Percentiles rank a stretch among this genome's conserved stretches.
Evolutionary conservation across 2,329 filamentous ascomycete species (phyloP).

Genomic region (Xylaria sp.): DNA sequence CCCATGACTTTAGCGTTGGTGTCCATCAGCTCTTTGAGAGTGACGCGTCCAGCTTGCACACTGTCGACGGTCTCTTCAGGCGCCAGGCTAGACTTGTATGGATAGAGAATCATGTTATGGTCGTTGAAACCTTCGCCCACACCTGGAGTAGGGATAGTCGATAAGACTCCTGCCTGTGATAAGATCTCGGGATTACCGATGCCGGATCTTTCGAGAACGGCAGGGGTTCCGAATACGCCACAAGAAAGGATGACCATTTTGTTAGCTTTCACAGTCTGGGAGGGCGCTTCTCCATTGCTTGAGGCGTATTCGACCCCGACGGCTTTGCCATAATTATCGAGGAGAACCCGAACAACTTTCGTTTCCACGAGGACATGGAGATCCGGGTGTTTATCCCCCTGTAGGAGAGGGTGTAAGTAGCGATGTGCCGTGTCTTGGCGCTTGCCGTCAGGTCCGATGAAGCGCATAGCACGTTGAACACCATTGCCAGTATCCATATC

Average conservation of each 20-base stretch:
- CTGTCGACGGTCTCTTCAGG: slow-evolving; percentile 38
- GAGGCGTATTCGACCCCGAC: no score
- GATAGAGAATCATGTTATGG: slow-evolving; percentile 59
- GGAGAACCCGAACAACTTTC: no score
- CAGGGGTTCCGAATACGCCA: background rate
- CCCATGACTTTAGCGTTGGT: slow-evolving; percentile 6
- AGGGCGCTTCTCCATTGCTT: no score
- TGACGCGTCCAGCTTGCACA: slow-evolving; percentile 27
- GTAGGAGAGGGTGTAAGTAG: no score
- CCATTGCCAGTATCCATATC: no score
- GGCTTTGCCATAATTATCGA: no score
- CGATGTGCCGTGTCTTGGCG: no score
- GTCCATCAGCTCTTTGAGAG: slow-evolving; percentile 32
- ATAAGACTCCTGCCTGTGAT: background rate
- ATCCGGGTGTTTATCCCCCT: no score
- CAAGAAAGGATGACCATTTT: background rate
- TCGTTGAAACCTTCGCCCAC: slow-evolving; percentile 62
- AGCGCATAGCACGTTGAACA: no score
- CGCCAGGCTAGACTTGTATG: slow-evolving; percentile 52
- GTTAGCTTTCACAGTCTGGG: no score
- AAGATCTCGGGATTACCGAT: background rate
- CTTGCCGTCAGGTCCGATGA: no score
- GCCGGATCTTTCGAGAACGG: slow-evolving; percentile 1
- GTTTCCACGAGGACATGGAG: no score
- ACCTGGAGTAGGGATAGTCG: slow-evolving; percentile 49